phyloP scores from a whole-genome alignment of 768 basidiomycete species.

The Leccinum fibrillosum region DNA sequence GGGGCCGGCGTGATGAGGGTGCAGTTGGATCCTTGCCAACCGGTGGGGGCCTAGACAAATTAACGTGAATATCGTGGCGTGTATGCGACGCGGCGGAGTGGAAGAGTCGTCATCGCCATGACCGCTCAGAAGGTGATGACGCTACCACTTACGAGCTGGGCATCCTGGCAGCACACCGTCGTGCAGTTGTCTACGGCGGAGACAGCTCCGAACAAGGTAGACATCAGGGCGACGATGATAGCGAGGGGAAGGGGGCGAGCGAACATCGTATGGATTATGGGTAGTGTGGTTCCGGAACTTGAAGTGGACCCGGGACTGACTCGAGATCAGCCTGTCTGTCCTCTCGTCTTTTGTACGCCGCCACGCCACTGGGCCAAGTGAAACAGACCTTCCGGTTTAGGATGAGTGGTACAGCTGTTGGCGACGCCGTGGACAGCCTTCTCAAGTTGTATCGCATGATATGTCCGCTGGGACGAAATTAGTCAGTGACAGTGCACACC shows the following conservation, averaged over 20 bases:
- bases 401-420: not conserved
- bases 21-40: not conserved
- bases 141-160: not conserved
- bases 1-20: not conserved
- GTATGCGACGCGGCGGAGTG: not conserved
- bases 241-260: not conserved
- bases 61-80: not conserved
- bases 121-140: not conserved
- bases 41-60: not conserved
- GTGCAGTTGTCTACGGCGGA: not conserved
- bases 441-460: not conserved
- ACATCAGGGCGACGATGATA: not conserved
- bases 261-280: slow-evolving; percentile 1
- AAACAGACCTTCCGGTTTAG: not conserved
- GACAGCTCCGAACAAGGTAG: not conserved
- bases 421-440: not conserved
- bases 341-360: not conserved
- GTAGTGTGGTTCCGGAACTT: not conserved
- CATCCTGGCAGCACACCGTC: not conserved
- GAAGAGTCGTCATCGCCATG: not conserved
- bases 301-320: not conserved
- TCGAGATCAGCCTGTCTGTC: not conserved
- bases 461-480: not conserved
- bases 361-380: not conserved
- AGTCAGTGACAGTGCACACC: not conserved